Conservation (phyloP, 352 stramenopile species). For the Peronospora destructor region DNA sequence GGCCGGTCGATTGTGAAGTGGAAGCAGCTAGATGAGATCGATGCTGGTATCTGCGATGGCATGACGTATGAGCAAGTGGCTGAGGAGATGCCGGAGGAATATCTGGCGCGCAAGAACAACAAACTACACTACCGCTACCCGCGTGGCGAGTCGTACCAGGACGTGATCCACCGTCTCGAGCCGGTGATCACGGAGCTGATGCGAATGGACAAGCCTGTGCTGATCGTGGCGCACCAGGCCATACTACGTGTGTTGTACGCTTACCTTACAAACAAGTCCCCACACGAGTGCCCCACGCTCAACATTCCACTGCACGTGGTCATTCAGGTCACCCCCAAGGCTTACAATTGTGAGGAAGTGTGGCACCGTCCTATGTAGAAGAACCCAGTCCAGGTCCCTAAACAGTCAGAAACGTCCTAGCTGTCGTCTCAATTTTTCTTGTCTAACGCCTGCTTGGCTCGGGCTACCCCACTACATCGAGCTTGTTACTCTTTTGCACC, state of each 20-base stretch:
- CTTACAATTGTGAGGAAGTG: slow-evolving; percentile 92
- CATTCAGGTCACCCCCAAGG: slow-evolving; percentile 92
- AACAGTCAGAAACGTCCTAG: slow-evolving; percentile 8
- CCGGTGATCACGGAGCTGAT: slow-evolving; percentile 96
- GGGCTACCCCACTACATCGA: neutral
- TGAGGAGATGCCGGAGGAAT: slow-evolving; percentile 92
- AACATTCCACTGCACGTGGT: slow-evolving; percentile 92
- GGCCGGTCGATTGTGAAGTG: slow-evolving; percentile 65
- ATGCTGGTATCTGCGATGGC: slow-evolving; percentile 93
- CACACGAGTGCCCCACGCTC: slow-evolving; percentile 89
- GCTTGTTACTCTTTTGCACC: slow-evolving; percentile 6
- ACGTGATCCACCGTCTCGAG: slow-evolving; percentile 95
- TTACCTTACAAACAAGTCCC: slow-evolving; percentile 92
- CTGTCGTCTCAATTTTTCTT: slow-evolving; percentile 5
- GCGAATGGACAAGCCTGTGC: slow-evolving; percentile 86
- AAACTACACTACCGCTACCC: slow-evolving; percentile 84
- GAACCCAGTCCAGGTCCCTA: slow-evolving; percentile 5
- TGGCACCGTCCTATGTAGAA: slow-evolving; percentile 84
- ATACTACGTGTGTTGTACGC: slow-evolving; percentile 94
- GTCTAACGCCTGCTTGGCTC: slow-evolving; percentile 7
- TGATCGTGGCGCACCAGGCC: slow-evolving; percentile 93
- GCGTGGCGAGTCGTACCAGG: slow-evolving; percentile 95
- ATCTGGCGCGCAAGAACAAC: slow-evolving; percentile 87
- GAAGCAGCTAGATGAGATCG: slow-evolving; percentile 94
- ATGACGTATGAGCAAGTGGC: slow-evolving; percentile 97